Conservation (phyloP, 768 basidiomycete genomes). For the Hortiboletus flavorubellus region DNA sequence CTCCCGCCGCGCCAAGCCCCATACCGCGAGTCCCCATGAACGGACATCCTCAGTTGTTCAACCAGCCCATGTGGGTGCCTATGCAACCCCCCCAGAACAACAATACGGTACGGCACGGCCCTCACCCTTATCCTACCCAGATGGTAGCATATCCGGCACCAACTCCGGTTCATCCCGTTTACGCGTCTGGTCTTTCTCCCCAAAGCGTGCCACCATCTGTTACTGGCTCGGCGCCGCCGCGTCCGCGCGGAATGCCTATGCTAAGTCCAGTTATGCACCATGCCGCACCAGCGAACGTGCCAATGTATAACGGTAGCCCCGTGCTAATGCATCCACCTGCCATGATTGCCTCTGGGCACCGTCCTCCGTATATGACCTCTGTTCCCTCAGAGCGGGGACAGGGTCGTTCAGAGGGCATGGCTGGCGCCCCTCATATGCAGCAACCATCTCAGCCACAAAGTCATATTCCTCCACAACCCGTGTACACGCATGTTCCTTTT, state of each 20-base stretch:
- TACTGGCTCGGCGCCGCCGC: slow-evolving; percentile 31
- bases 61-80: slow-evolving; percentile 65
- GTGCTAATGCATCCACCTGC: slow-evolving; percentile 57
- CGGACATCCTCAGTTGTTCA: slow-evolving; percentile 58
- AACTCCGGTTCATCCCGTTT: slow-evolving; percentile 44
- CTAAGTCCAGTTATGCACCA: slow-evolving; percentile 74
- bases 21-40: slow-evolving; percentile 63
- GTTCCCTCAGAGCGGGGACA: slow-evolving; percentile 50
- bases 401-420: slow-evolving; percentile 45
- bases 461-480: slow-evolving; percentile 28
- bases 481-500: slow-evolving; percentile 29
- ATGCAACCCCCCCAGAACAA: slow-evolving; percentile 44
- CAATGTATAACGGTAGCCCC: slow-evolving; percentile 68
- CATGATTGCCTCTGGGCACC: slow-evolving; percentile 33
- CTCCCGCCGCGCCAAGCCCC: slow-evolving; percentile 57
- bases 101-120: slow-evolving; percentile 50
- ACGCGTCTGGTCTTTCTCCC: slow-evolving; percentile 38
- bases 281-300: slow-evolving; percentile 39
- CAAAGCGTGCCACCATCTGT: slow-evolving; percentile 35
- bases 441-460: slow-evolving; percentile 30
- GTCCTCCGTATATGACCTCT: slow-evolving; percentile 42
- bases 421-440: slow-evolving; percentile 38
- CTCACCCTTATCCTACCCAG: slow-evolving; percentile 62
- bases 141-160: slow-evolving; percentile 65
- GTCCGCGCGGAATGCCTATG: slow-evolving; percentile 54